These are phyloP conservation scores for Blepharisma undulans DNA, from an alignment of 169 alveolate genomes.

Conservation along the genomic window DNA sequence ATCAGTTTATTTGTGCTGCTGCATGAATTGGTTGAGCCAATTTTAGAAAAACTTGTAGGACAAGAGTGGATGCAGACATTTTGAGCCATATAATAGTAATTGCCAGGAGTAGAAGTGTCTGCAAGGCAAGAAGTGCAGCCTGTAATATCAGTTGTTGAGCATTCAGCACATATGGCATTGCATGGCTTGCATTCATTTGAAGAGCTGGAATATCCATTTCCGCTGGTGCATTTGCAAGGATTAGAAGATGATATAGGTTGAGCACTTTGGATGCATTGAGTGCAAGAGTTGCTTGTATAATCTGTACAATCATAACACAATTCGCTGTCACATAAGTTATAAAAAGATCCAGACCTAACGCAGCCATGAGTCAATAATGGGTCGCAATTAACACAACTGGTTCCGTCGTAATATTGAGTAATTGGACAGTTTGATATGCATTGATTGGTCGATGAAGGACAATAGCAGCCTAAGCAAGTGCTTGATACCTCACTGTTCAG, in stretches of 20 bases:
- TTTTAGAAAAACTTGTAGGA: constrained; percentile 14
- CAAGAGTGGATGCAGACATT: constrained; percentile 12
- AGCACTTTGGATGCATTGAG: neutral
- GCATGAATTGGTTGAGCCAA: neutral
- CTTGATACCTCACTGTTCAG: neutral
- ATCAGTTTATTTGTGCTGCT: neutral
- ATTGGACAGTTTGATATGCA: neutral
- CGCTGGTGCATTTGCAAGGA: neutral
- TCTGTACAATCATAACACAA: neutral
- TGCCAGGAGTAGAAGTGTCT: neutral
- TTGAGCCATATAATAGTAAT: too few relatives aligned
- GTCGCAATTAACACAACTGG: neutral
- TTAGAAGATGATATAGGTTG: neutral
- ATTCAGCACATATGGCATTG: neutral
- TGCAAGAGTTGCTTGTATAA: neutral
- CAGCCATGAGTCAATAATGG: neutral
- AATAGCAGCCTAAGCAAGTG: constrained; percentile 22
- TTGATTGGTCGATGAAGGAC: neutral
- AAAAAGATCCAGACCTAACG: neutral
- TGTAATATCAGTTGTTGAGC: neutral
- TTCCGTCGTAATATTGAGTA: neutral
- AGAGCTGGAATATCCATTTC: neutral
- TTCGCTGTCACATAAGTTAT: neutral
- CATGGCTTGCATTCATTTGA: neutral
- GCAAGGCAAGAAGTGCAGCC: constrained; percentile 30